Evolutionary conservation across 225 moss, liverwort and hornwort genomes (phyloP).

Genomic region (Marchantia paleacea): DNA sequence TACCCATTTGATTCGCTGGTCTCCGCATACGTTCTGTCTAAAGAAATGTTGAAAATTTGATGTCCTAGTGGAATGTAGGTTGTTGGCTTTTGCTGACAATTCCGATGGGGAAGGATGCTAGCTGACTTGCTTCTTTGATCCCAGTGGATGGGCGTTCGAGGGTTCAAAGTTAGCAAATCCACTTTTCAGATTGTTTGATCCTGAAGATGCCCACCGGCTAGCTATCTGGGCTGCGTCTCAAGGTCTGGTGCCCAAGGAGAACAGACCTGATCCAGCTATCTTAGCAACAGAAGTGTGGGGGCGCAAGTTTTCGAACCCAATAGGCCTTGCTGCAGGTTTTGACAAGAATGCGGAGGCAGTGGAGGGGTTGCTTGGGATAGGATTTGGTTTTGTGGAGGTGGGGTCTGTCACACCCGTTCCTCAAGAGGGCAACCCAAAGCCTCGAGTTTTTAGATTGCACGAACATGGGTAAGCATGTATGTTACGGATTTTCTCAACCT

Average conservation of each 20-base stretch:
- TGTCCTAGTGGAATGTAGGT: not conserved
- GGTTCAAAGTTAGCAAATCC: slow-evolving; percentile 77
- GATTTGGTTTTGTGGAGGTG: slow-evolving; percentile 95
- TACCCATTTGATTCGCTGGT: slow-evolving; percentile 4
- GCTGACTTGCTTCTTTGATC: slow-evolving; percentile 9
- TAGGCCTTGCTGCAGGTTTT: slow-evolving; percentile 96
- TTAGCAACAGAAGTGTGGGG: slow-evolving; percentile 83
- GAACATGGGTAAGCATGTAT: slow-evolving; percentile 93
- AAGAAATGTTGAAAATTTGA: not conserved
- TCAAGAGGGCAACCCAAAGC: slow-evolving; percentile 93
- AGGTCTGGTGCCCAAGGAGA: slow-evolving; percentile 86
- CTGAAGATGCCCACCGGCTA: slow-evolving; percentile 87
- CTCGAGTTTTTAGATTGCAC: slow-evolving; percentile 83
- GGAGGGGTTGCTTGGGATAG: slow-evolving; percentile 86
- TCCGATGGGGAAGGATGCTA: not conserved
- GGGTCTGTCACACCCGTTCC: slow-evolving; percentile 96
- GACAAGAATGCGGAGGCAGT: slow-evolving; percentile 98
- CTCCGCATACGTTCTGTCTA: not conserved
- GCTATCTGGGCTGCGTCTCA: slow-evolving; percentile 93
- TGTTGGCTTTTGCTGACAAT: not conserved
- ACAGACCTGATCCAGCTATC: slow-evolving; percentile 64
- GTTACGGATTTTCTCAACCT: slow-evolving; percentile 38
- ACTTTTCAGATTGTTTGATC: slow-evolving; percentile 74
- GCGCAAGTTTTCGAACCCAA: slow-evolving; percentile 78
- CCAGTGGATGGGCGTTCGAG: slow-evolving; percentile 90